Evolutionary conservation across 1,284 basidiomycete genomes (phyloP), one percentile per base, ranked within the genome.

Genomic region (Trametes polyzona): DNA sequence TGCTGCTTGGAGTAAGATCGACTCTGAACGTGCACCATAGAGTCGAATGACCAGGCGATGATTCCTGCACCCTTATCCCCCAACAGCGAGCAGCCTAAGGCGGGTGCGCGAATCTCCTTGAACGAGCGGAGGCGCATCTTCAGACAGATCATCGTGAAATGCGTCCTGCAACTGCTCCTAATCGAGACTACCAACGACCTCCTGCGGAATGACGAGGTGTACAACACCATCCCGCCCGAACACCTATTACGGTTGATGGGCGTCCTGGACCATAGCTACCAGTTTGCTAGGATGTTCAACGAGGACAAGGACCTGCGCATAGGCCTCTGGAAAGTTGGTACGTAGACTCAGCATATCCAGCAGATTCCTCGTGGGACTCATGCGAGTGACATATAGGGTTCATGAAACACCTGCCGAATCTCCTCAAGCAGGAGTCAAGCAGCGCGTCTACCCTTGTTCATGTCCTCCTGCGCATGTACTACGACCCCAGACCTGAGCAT

Each of bases 71-170:
- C 90, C 7, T 78, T 93, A 40, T 87, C 87, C 16, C 87, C 89
- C 10, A 78, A 79, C 43, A 79, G 73, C 58, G 87, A 87, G 49
- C 78, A 76, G 58, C 75, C 74, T 11, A 78, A 76, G 52, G 61
- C 73, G 16, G 81, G 81, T 54, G 66, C 72, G 11, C 78, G 79
- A 53, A 75, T 84, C 24, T 83, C 87, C 9, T 74, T 86, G 32
- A 77, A 76, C 56, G 93, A 94, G 65, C 87, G 97, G 55, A 88
- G 95, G 21, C 86, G 92, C 33, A 88, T 95, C 51, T 99, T 99
- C 85, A 94, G 96, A 72, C 96, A 99, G 74, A 98, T 99, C 73
- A 99, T 99, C 64, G 95, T 99, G 67, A 99, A 99, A 89, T 99
- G 97, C 73, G 97, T 99, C 26, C 83, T 99, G 30, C 97, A 99